These are phyloP conservation scores for Helotiales sp. DNA, from an alignment of 2,329 filamentous ascomycete genomes.

Conservation along the genomic window DNA sequence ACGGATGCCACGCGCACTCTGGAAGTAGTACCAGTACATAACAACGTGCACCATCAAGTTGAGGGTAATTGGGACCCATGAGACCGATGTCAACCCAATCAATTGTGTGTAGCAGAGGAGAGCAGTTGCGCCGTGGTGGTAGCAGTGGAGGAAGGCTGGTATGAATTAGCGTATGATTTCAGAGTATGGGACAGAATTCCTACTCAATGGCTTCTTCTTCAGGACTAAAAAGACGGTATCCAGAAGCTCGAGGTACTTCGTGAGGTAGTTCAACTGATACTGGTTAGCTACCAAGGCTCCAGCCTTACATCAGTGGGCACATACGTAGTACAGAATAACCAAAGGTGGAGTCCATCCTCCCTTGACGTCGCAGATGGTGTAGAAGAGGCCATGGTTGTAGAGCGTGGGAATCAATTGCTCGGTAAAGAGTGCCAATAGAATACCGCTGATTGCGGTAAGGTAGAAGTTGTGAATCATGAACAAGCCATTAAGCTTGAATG, in stretches of 20 bases:
- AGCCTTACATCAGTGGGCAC: slow-evolving; percentile 39
- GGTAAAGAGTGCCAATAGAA: slow-evolving; percentile 79
- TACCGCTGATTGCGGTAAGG: slow-evolving; percentile 80
- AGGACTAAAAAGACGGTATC: slow-evolving; percentile 97
- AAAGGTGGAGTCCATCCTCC: slow-evolving; percentile 94
- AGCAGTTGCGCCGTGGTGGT: slow-evolving; percentile 96
- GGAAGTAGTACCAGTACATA: slow-evolving; percentile 99
- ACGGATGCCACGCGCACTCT: slow-evolving; percentile 89
- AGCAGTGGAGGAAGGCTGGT: slow-evolving; percentile 91
- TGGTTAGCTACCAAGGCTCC: slow-evolving; percentile 38
- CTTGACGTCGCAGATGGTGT: slow-evolving; percentile 75
- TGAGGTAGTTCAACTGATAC: slow-evolving; percentile 88
- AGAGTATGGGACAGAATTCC: slow-evolving; percentile 27
- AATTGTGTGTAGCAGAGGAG: slow-evolving; percentile 98
- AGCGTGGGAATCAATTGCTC: slow-evolving; percentile 89
- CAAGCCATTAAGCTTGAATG: slow-evolving; percentile 82
- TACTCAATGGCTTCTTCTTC: slow-evolving; percentile 98
- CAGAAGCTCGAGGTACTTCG: slow-evolving; percentile 93
- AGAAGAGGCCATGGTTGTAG: slow-evolving; percentile 79
- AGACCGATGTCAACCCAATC: slow-evolving; percentile 87
- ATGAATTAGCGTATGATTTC: slow-evolving; percentile 34
- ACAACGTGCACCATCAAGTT: slow-evolving; percentile 95
- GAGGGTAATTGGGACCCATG: slow-evolving; percentile 90
- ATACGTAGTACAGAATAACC: slow-evolving; percentile 94
- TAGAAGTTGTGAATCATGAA: slow-evolving; percentile 98